Conservation (phyloP, 2,329 filamentous ascomycete species). For the Westerdykella sp. region DNA sequence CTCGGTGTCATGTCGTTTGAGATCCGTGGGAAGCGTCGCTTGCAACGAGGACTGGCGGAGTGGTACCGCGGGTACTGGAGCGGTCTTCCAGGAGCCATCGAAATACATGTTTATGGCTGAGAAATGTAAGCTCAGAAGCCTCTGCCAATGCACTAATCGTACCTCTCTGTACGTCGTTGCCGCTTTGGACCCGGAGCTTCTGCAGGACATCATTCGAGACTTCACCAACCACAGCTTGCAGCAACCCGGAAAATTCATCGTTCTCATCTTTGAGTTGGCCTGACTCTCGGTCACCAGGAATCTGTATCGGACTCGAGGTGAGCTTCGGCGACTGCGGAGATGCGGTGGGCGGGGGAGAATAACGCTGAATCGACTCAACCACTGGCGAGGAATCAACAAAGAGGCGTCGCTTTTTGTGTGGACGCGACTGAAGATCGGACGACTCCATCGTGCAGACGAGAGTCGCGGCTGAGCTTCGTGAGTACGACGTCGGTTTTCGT, state of each 20-base stretch:
- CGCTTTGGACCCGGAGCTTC: constrained; percentile 46
- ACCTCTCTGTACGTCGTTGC: constrained; percentile 50
- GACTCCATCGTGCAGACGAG: constrained; percentile 29
- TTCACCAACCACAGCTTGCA: constrained; percentile 54
- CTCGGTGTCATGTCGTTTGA: constrained; percentile 24
- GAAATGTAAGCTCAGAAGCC: constrained; percentile 7
- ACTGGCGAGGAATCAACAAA: constrained; percentile 46
- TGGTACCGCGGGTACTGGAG: constrained; percentile 9
- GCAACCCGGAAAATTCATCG: constrained; percentile 47
- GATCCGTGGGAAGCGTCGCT: constrained; percentile 16
- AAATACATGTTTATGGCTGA: constrained; percentile 58
- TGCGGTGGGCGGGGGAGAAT: constrained; percentile 27
- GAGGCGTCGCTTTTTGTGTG: constrained; percentile 57
- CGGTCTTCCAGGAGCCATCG: constrained; percentile 55
- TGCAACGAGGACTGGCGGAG: constrained; percentile 15
- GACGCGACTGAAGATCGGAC: constrained; percentile 47
- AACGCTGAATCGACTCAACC: constrained; percentile 10
- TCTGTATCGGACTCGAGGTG: constrained; percentile 1
- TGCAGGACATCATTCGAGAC: constrained; percentile 42
- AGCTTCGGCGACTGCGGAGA: constrained; percentile 19
- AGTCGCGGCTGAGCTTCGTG: constrained; percentile 1
- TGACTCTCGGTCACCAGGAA: constrained; percentile 4
- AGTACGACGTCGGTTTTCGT: constrained; percentile 3
- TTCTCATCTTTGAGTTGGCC: constrained; percentile 8
- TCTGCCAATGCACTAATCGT: constrained; percentile 1